These are phyloP conservation scores for Gymnopilus dilepis DNA, from an alignment of 768 basidiomycete species.

Conservation along the genomic window DNA sequence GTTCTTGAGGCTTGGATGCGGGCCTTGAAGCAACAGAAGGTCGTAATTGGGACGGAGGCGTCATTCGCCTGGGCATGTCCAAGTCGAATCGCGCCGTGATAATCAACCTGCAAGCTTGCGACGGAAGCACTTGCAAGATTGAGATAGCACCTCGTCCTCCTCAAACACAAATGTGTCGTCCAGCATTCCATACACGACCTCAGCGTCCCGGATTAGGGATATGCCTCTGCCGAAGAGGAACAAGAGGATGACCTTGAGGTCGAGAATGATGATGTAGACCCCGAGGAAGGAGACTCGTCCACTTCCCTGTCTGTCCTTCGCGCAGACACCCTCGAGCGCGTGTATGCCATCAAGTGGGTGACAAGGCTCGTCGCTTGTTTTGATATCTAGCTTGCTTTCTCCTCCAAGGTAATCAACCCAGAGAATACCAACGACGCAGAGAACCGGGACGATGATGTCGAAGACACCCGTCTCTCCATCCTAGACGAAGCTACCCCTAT, in stretches of 20 bases:
- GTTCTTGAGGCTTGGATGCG: too few relatives aligned
- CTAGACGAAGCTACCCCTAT: constrained; percentile 63
- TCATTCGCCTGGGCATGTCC: too few relatives aligned
- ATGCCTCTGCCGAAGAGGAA: constrained; percentile 76
- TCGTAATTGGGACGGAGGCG: too few relatives aligned
- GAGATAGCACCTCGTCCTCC: constrained; percentile 35
- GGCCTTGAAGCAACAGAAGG: too few relatives aligned
- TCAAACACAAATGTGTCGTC: constrained; percentile 31
- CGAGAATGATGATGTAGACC: constrained; percentile 26
- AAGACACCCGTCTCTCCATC: constrained; percentile 43
- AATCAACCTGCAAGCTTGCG: too few relatives aligned
- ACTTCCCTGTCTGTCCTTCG: constrained; percentile 53
- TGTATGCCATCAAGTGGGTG: constrained; percentile 75
- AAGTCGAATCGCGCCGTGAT: too few relatives aligned
- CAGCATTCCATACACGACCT: constrained; percentile 43
- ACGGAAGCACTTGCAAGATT: too few relatives aligned
- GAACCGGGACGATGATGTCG: constrained; percentile 47
- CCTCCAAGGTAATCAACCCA: too few relatives aligned
- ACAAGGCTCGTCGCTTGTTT: constrained; percentile 72
- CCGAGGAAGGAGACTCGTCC: constrained; percentile 35
- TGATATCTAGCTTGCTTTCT: constrained; percentile 51
- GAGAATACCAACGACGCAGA: too few relatives aligned
- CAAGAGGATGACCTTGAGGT: constrained; percentile 64
- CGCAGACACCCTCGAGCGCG: constrained; percentile 68
- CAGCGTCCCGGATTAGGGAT: constrained; percentile 75